A percentile compares a stretch with the other conserved stretches of the same genome.
Conservation (phyloP, 805 yeast species). For the Pichia membranifaciens region DNA sequence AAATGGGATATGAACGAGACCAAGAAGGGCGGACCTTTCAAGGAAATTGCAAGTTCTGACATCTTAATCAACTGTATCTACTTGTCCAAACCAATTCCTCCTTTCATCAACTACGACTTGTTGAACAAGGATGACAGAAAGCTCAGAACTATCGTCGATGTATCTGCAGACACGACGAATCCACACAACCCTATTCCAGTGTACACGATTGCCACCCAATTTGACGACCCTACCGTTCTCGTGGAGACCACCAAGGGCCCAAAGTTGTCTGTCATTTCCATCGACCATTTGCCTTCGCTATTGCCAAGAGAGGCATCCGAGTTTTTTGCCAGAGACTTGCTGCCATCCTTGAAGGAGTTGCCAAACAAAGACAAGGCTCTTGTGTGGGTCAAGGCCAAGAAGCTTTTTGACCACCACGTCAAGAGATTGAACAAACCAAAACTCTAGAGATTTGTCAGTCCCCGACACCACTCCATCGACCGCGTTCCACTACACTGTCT, state of each 20-base stretch:
- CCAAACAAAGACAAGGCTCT: conserved; percentile 78
- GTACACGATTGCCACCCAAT: conserved; percentile 82
- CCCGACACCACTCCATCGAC: too few species aligned
- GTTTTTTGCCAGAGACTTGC: conserved; percentile 75
- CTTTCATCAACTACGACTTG: conserved; percentile 68
- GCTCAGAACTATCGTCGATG: conserved; percentile 91
- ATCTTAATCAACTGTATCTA: conserved; percentile 95
- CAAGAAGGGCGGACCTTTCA: conserved; percentile 93
- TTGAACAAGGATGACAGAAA: conserved; percentile 66
- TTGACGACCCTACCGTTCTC: conserved; percentile 81
- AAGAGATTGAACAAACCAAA: conserved; percentile 54
- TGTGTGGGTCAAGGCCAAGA: conserved; percentile 89
- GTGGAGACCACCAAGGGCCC: conserved; percentile 81
- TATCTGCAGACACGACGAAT: conserved; percentile 97
- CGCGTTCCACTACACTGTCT: not conserved
- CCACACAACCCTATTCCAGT: conserved; percentile 98
- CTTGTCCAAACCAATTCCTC: conserved; percentile 87
- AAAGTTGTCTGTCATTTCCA: conserved; percentile 83
- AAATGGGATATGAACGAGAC: conserved; percentile 99
- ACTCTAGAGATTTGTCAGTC: conserved; percentile 23
- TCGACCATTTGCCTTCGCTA: conserved; percentile 93
- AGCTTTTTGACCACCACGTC: conserved; percentile 78
- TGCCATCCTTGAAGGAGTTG: conserved; percentile 83
- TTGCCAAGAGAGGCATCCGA: conserved; percentile 98
- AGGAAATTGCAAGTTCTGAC: conserved; percentile 82